Evolutionary conservation across 2,329 filamentous ascomycete species (phyloP), one percentile per base, ranked within the genome.

Genomic region (Paraphoma chrysanthemicola): DNA sequence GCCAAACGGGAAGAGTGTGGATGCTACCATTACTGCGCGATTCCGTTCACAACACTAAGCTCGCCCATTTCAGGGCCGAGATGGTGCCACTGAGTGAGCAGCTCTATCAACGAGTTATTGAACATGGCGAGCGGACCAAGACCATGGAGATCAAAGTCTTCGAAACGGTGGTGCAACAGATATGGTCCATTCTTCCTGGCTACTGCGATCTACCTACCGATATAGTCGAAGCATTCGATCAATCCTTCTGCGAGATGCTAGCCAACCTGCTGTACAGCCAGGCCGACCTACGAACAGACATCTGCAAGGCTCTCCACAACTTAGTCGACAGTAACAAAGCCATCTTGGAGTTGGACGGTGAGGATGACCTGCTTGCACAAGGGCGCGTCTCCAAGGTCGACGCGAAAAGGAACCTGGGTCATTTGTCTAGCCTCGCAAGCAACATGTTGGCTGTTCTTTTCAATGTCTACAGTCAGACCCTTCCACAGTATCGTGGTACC

Each of bases 111-210:
- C 88, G 86, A 63, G 91, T 98, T 5, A 81, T 97, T 45, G 90
- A 96, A 59, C 90, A 96, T 68, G 91, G 90, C 12, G 81, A 86
- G 18, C 88, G 87, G 12, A 91, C 94, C 72, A 97, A 97, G 83
- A 95, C 92, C 0, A 93, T 97, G 85, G 93, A 98, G 75, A 86
- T 95, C 72, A 99, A 99, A 82, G 96, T 99, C 56, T 99, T 95
- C 74, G 94, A 99, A 79, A 98, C 95, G 0, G 82, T 99, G 4
- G 92, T 99, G 8, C 90, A 96, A 66, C 95, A 99, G 73, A 93
- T 94, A 42, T 99, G 95, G 95, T 92, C 92, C 0, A 89, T 91
- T 49, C 84, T 99, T 14, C 94, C 95, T 0, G 95, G 95, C 1
- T 99, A 97, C 80, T 98, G 95, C 75, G 92, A 97, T 73, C 81